A percentile compares a stretch with the other conserved stretches of the same genome.
Conservation (phyloP, 495 filamentous ascomycete genomes). For the Letharia columbiana region DNA sequence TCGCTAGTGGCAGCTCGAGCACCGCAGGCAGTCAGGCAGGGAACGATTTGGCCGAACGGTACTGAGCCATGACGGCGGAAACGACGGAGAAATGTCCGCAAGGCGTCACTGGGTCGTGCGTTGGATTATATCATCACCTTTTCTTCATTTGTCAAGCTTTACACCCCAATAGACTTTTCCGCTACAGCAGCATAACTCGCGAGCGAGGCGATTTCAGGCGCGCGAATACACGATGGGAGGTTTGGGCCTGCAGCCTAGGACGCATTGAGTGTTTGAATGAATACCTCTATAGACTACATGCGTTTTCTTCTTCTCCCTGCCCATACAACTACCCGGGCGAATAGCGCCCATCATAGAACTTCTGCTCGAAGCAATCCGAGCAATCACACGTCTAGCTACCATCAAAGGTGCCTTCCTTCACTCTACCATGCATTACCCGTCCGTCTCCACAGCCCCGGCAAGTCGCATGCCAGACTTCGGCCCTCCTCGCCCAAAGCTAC, state of each 20-base stretch:
- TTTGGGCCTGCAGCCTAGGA: not conserved
- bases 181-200: not conserved
- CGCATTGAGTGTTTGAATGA: not conserved
- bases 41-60: slow-evolving; percentile 24
- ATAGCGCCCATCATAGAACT: not conserved
- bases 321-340: not conserved
- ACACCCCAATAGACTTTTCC: not conserved
- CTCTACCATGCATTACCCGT: too few species aligned
- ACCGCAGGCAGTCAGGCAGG: slow-evolving; percentile 39
- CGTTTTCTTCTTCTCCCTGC: not conserved
- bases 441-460: too few species aligned
- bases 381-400: not conserved
- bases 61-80: slow-evolving; percentile 12
- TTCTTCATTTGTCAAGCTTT: not conserved
- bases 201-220: not conserved
- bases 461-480: too few species aligned
- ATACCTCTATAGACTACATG: slow-evolving; percentile 6
- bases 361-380: not conserved
- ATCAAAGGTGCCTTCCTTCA: too few species aligned
- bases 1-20: slow-evolving; percentile 47
- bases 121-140: not conserved
- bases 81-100: not conserved
- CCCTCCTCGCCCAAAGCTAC: too few species aligned
- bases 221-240: not conserved
- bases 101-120: not conserved